Evolutionary conservation across 257 asterid genomes (phyloP).

Genomic region (Scutellaria barbata): DNA sequence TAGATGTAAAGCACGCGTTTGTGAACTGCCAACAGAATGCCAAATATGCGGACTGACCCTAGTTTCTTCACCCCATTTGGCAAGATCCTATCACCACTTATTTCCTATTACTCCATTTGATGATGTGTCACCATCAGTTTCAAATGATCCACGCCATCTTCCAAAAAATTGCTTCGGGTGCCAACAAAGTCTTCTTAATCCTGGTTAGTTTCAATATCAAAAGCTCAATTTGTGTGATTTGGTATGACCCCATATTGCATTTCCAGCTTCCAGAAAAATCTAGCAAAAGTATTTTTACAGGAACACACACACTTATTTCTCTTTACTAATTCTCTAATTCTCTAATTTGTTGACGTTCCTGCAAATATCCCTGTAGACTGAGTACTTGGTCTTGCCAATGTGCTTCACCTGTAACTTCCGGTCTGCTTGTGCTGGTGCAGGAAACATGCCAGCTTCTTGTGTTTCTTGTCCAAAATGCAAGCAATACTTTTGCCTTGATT

Average conservation of each 20-base stretch:
- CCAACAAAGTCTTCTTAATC: constrained; percentile 77
- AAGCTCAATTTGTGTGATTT: background rate
- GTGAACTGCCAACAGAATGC: constrained; percentile 94
- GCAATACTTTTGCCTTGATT: constrained; percentile 84
- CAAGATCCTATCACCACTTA: constrained; percentile 95
- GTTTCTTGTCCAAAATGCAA: constrained; percentile 92
- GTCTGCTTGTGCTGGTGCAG: constrained; percentile 45
- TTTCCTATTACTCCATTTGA: constrained; percentile 93
- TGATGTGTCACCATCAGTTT: constrained; percentile 64
- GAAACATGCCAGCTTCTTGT: constrained; percentile 64
- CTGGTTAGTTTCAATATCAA: constrained; percentile 50
- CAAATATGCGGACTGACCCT: constrained; percentile 91
- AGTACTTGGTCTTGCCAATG: background rate
- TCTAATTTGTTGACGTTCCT: background rate
- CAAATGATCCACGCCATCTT: constrained; percentile 46
- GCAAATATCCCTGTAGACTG: background rate
- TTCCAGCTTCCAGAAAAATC: background rate
- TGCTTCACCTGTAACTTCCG: background rate
- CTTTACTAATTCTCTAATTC: background rate
- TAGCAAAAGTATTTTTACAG: no score
- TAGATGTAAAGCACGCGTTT: constrained; percentile 91
- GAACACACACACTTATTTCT: background rate
- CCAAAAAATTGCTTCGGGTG: constrained; percentile 81
- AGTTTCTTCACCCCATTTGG: constrained; percentile 96
- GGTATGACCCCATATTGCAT: background rate